A percentile compares a stretch with the other conserved stretches of the same genome.
Conservation (phyloP, 805 yeast species). For the Candida boleticola region DNA sequence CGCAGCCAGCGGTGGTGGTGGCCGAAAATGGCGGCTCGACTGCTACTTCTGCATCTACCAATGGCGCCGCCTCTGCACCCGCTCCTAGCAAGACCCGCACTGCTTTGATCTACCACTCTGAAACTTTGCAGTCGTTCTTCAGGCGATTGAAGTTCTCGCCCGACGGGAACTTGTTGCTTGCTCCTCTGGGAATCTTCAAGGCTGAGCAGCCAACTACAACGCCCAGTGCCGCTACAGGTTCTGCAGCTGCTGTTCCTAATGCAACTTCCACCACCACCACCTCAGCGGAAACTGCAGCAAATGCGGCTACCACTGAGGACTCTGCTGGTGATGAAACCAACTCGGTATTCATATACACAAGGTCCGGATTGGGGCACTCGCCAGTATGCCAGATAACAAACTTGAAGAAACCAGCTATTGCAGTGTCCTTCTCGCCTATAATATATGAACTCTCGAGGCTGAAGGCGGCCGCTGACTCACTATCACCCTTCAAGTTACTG, state of each 20-base stretch:
- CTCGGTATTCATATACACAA: constrained; percentile 76
- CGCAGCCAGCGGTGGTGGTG: not conserved
- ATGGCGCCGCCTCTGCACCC: not conserved
- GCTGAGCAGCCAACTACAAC: not conserved
- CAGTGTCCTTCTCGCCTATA: constrained; percentile 72
- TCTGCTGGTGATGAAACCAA: constrained; percentile 41
- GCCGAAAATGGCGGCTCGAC: too few relatives aligned
- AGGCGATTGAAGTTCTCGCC: constrained; percentile 84
- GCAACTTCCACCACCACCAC: not conserved
- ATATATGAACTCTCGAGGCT: constrained; percentile 42
- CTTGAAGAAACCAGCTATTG: constrained; percentile 79
- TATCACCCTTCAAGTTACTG: constrained; percentile 49
- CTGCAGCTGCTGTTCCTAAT: not conserved
- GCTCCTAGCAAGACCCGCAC: not conserved
- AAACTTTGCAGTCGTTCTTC: constrained; percentile 86
- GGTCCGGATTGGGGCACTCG: constrained; percentile 61
- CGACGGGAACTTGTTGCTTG: constrained; percentile 77
- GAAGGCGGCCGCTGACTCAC: not conserved
- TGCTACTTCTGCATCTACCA: not conserved
- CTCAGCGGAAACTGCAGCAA: not conserved
- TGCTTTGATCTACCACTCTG: constrained; percentile 65
- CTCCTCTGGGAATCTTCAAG: constrained; percentile 68
- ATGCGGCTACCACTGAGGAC: not conserved
- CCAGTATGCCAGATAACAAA: constrained; percentile 84
- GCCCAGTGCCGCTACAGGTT: not conserved